phyloP scores from a whole-genome alignment of 2,329 filamentous ascomycete species.

The Trichoderma hamatum region DNA sequence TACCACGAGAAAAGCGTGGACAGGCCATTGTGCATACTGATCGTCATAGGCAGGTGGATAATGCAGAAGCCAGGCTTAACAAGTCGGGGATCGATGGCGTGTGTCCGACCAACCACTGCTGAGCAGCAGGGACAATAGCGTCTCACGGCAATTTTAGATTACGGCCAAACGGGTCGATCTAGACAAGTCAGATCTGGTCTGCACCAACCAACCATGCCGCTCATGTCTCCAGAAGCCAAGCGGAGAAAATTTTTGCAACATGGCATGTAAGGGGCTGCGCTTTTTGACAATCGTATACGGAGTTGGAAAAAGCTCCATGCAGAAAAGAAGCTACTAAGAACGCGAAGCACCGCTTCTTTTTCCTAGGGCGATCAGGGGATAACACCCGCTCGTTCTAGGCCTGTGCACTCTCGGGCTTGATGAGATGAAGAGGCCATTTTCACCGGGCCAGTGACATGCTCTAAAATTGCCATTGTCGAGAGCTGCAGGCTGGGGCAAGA shows the following conservation, averaged over 20 bases:
- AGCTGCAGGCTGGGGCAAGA: background rate
- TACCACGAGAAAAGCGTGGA: background rate
- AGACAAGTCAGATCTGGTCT: conserved; percentile 26
- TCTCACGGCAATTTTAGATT: conserved; percentile 28
- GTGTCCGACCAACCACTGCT: conserved; percentile 22
- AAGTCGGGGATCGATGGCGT: conserved; percentile 23
- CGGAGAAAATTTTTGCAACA: conserved; percentile 23
- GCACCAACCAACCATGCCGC: conserved; percentile 19
- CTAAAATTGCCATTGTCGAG: background rate
- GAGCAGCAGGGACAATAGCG: conserved; percentile 26
- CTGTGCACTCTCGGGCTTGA: background rate
- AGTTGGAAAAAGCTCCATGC: background rate
- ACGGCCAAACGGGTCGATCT: conserved; percentile 27
- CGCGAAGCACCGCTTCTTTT: background rate
- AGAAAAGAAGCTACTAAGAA: background rate
- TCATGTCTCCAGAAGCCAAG: conserved; percentile 5
- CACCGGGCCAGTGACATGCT: background rate
- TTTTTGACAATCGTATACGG: background rate
- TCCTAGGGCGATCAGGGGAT: background rate
- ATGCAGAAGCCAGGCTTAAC: conserved; percentile 22
- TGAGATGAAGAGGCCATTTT: background rate
- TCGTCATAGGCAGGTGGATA: conserved; percentile 23
- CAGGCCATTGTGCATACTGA: conserved; percentile 17
- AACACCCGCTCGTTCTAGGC: background rate
- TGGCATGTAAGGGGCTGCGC: conserved; percentile 16